Percentiles rank a stretch among this genome's conserved stretches.
These are phyloP conservation scores for Boletus edulis DNA, from an alignment of 768 basidiomycete genomes.

Conservation along the genomic window DNA sequence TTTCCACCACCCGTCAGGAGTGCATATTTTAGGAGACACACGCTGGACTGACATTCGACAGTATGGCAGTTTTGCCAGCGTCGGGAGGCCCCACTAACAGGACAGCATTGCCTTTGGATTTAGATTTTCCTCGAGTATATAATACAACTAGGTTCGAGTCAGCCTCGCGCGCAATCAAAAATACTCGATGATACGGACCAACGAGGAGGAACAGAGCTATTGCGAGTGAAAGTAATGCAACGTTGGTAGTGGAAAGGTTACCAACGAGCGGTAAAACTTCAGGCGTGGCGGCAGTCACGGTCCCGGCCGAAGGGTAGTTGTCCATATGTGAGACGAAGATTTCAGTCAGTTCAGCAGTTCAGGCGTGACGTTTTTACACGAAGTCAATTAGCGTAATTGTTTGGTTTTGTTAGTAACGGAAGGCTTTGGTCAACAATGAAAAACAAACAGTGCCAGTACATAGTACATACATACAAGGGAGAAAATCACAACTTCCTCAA, in stretches of 20 bases:
- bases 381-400: conserved; percentile 10
- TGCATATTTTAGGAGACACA: background rate
- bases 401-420: conserved; percentile 18
- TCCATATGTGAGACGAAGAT: conserved; percentile 11
- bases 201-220: conserved; percentile 43
- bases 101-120: conserved; percentile 55
- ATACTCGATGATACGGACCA: conserved; percentile 34
- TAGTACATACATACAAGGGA: background rate
- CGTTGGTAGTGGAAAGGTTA: conserved; percentile 37
- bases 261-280: conserved; percentile 37
- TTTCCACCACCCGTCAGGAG: conserved; percentile 7
- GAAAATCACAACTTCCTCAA: too few species aligned
- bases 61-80: conserved; percentile 77
- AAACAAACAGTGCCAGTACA: conserved; percentile 1
- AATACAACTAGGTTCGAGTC: conserved; percentile 42
- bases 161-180: conserved; percentile 7
- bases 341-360: background rate
- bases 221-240: conserved; percentile 42
- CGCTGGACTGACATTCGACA: conserved; percentile 55
- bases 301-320: conserved; percentile 1
- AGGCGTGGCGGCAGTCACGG: conserved; percentile 19
- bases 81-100: conserved; percentile 75
- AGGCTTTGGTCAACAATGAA: conserved; percentile 13
- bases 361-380: background rate
- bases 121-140: conserved; percentile 42